Percentiles rank a stretch among this genome's conserved stretches.
Conservation (phyloP, 495 filamentous ascomycete species). For the Glonium stellatum region DNA sequence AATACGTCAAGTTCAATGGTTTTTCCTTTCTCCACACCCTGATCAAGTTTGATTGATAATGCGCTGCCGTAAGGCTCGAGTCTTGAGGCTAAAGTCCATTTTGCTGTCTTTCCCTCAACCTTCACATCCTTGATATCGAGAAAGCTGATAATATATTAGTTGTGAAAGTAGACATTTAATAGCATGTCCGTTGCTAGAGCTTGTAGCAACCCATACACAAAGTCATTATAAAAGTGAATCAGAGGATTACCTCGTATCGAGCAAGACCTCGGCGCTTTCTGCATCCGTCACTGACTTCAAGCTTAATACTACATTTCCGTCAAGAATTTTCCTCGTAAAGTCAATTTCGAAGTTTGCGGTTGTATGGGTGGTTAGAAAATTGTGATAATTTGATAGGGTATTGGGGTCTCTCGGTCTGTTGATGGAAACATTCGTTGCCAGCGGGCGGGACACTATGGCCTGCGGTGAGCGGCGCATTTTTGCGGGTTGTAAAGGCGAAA, state of each 20-base stretch:
- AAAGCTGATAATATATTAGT: constrained; percentile 38
- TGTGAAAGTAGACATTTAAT: not conserved
- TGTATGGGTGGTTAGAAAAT: constrained; percentile 74
- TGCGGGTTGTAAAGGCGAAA: not conserved
- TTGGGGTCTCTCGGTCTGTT: constrained; percentile 60
- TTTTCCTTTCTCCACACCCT: constrained; percentile 54
- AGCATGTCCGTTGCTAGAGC: not conserved
- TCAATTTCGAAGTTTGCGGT: constrained; percentile 71
- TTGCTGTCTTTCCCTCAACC: constrained; percentile 50
- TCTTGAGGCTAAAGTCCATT: constrained; percentile 64
- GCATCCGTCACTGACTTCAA: constrained; percentile 65
- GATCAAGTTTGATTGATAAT: constrained; percentile 62
- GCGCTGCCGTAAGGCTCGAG: constrained; percentile 73
- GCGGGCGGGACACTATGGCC: not conserved
- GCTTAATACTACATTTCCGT: constrained; percentile 66
- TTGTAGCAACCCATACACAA: not conserved
- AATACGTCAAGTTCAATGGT: constrained; percentile 52
- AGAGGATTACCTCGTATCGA: constrained; percentile 62
- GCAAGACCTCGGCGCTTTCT: constrained; percentile 63
- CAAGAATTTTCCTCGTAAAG: constrained; percentile 66
- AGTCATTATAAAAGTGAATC: constrained; percentile 1
- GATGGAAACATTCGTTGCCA: not conserved
- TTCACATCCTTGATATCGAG: constrained; percentile 62
- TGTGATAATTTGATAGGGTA: constrained; percentile 84
- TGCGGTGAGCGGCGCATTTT: constrained; percentile 1